Evolutionary conservation across 2,329 filamentous ascomycete genomes (phyloP), one percentile per base, ranked within the genome.

Genomic region (Calycina herbarum): DNA sequence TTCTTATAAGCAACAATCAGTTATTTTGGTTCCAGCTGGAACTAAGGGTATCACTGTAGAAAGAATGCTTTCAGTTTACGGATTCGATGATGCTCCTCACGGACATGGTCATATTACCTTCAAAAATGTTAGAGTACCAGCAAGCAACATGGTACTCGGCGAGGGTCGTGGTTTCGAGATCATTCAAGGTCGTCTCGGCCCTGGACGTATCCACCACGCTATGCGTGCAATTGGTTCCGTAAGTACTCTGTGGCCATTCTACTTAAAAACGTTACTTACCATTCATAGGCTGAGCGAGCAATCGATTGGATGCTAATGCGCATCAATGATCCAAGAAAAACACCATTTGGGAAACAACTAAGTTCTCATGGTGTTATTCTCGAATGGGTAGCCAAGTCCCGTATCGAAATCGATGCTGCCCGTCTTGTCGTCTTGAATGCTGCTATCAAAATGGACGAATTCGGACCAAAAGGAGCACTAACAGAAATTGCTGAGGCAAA

Each of bases 1-100:
- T 77, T 82, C 88, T 27, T 97, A 98, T 85, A 86, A 86, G 75
- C 94, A 97, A 76, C 95, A 98, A 79, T 97, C 93, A 31, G 94
- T 99, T 68, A 86, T 98, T 60, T 83, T 98, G 33, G 95, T 98
- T 17, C 92, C 94, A 1, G 87, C 91, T 20, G 83, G 86, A 70
- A 88, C 91, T 1, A 90, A 91, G 24, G 95, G 95, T 65, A 90
- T 98, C 75, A 96, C 88, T n/a, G 89, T 98, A 73, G 86, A 97
- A 79, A 89, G 95, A 72, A 97, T 97, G 92, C 83, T 99, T 64
- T 90, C 85, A 61, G 94, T 98, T 70, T 97, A 96, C 79, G 95
- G 95, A 65, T 98, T 93, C 80, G 95, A 98, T 77, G 95, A 99
- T 74, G 95, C 95, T n/a, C 95, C 95, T 2, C 95, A 99, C 78